A percentile compares a stretch with the other conserved stretches of the same genome.
Conservation (phyloP, 305 asterid species). For the Fraxinus dipetala region DNA sequence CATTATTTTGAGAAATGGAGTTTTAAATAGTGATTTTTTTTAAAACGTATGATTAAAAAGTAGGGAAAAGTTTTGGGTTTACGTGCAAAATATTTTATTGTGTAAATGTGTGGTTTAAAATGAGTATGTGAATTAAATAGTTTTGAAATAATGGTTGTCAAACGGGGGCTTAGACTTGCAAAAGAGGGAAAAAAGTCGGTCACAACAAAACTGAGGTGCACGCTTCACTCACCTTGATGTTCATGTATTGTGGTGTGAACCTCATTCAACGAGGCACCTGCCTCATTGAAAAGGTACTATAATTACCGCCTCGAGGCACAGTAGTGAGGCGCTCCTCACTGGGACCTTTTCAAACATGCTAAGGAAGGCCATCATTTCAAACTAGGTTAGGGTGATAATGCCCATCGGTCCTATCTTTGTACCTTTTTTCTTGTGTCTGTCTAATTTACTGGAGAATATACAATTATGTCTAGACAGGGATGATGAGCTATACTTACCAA, state of each 20-base stretch:
- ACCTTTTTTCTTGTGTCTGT: background rate
- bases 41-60: too few relatives aligned
- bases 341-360: background rate
- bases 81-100: too few relatives aligned
- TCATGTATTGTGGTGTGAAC: background rate
- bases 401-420: background rate
- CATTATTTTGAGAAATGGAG: too few relatives aligned
- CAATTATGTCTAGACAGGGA: background rate
- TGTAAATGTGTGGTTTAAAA: too few relatives aligned
- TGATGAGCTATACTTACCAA: background rate
- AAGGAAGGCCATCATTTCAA: background rate
- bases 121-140: too few relatives aligned
- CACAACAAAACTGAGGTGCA: background rate
- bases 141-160: too few relatives aligned
- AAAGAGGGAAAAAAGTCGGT: background rate
- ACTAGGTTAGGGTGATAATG: background rate
- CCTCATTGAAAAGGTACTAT: background rate
- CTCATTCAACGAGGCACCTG: background rate
- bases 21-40: too few relatives aligned
- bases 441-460: background rate
- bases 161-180: background rate
- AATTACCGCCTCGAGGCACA: background rate
- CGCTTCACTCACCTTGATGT: background rate
- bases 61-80: too few relatives aligned
- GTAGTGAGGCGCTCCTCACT: background rate